phyloP scores from a whole-genome alignment of 805 yeast species.

The Spencermartinsiella europaea region DNA sequence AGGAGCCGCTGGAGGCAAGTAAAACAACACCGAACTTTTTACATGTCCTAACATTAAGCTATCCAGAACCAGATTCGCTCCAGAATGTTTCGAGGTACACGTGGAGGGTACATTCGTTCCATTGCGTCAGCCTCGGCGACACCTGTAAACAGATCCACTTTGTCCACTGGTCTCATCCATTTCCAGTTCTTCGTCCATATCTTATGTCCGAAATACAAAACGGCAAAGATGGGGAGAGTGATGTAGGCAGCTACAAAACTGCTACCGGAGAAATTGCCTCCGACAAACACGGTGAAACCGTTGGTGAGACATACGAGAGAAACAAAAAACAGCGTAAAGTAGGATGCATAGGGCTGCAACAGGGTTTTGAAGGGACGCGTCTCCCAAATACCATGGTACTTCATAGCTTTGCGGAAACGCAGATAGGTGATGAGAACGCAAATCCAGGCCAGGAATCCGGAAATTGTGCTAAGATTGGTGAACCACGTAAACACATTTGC shows the following conservation, averaged over 20 bases:
- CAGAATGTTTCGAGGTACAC: slow-evolving; percentile 32
- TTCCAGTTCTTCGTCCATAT: slow-evolving; percentile 39
- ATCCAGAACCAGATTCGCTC: slow-evolving; percentile 50
- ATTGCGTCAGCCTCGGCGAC: slow-evolving; percentile 49
- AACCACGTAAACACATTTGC: slow-evolving; percentile 59
- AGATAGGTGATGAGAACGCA: slow-evolving; percentile 48
- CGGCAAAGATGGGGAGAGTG: slow-evolving; percentile 53
- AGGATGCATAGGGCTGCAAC: slow-evolving; percentile 55
- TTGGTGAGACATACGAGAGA: slow-evolving; percentile 58
- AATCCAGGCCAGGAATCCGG: slow-evolving; percentile 65
- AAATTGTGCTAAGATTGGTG: slow-evolving; percentile 57
- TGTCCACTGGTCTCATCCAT: slow-evolving; percentile 48
- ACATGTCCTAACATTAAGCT: slow-evolving; percentile 35
- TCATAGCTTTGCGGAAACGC: slow-evolving; percentile 61
- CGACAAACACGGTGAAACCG: slow-evolving; percentile 64
- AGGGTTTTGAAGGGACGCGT: slow-evolving; percentile 55
- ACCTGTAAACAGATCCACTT: slow-evolving; percentile 58
- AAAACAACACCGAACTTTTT: too few relatives aligned
- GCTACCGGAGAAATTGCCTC: slow-evolving; percentile 41
- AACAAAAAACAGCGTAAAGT: slow-evolving; percentile 47
- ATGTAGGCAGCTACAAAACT: slow-evolving; percentile 71
- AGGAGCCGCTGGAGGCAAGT: too few relatives aligned
- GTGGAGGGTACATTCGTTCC: slow-evolving; percentile 40
- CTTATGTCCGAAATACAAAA: slow-evolving; percentile 56
- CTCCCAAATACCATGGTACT: slow-evolving; percentile 46